Evolutionary conservation across 129 eudicot species (phyloP).

Genomic region (Centella asiatica): DNA sequence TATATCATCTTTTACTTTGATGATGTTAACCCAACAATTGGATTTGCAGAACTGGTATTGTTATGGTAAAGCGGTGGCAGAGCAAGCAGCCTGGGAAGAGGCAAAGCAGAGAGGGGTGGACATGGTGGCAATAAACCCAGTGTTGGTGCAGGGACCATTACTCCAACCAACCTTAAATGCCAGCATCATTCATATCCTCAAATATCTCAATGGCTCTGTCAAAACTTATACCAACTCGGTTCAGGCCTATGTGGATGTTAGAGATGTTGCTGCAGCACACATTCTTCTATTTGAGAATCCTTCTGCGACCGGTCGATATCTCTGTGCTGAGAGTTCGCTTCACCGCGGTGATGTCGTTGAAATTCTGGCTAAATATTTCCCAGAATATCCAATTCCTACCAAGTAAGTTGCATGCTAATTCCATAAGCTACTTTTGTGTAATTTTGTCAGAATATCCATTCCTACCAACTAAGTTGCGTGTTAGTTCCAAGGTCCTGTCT

Average conservation of each 20-base stretch:
- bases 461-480: no score
- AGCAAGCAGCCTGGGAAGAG: constrained; percentile 82
- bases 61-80: constrained; percentile 97
- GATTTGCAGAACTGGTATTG: constrained; percentile 81
- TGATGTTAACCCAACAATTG: background rate
- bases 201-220: constrained; percentile 79
- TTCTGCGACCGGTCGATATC: constrained; percentile 69
- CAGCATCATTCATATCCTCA: constrained; percentile 72
- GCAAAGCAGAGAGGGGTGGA: constrained; percentile 87
- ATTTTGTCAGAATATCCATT: no score
- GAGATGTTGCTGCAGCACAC: constrained; percentile 87
- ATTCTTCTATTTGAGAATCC: constrained; percentile 72
- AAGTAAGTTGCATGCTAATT: constrained; percentile 47
- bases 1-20: background rate
- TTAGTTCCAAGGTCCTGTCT: no score
- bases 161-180: constrained; percentile 82
- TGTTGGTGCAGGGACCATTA: constrained; percentile 76
- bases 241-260: constrained; percentile 88
- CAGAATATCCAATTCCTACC: constrained; percentile 86
- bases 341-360: constrained; percentile 95
- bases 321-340: constrained; percentile 85
- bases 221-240: constrained; percentile 80
- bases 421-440: background rate
- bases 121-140: constrained; percentile 72
- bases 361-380: constrained; percentile 78